Evolutionary conservation across 1,284 basidiomycete genomes (phyloP).

Genomic region (Rhodotorula sp.): DNA sequence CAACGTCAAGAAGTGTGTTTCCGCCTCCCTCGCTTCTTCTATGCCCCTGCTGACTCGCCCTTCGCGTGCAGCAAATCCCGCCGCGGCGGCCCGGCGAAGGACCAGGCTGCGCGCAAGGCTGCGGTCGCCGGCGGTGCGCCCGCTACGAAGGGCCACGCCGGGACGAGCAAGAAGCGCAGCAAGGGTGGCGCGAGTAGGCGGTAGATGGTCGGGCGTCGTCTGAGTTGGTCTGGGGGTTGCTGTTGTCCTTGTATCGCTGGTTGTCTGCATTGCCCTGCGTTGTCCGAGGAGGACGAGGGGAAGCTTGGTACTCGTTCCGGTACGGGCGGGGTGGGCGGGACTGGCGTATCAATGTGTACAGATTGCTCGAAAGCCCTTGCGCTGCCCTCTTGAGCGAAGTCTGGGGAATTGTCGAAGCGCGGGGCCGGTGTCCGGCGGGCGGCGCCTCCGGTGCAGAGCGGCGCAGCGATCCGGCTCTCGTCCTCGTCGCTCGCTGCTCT

Average conservation of each 20-base stretch:
- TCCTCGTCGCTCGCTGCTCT: neutral
- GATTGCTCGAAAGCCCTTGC: no score
- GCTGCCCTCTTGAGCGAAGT: no score
- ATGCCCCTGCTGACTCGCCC: neutral
- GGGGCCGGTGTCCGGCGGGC: no score
- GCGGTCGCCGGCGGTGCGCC: constrained; percentile 3
- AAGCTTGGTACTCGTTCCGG: no score
- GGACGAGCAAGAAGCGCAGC: constrained; percentile 30
- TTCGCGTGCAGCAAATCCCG: constrained; percentile 28
- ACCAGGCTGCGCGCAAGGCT: constrained; percentile 29
- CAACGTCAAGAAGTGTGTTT: constrained; percentile 45
- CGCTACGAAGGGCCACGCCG: constrained; percentile 25
- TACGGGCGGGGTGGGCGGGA: no score
- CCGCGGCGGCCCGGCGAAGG: constrained; percentile 27
- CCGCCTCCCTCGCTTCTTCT: neutral
- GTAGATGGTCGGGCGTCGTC: neutral
- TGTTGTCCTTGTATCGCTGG: neutral
- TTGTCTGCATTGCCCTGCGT: neutral
- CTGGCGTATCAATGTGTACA: no score
- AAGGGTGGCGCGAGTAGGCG: constrained; percentile 7
- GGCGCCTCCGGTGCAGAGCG: no score
- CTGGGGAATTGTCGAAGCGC: no score
- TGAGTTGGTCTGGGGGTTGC: neutral
- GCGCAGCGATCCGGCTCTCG: neutral
- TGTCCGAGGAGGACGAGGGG: no score